Evolutionary conservation across 352 stramenopile genomes (phyloP).

Genomic region (Globisporangium radiosum): DNA sequence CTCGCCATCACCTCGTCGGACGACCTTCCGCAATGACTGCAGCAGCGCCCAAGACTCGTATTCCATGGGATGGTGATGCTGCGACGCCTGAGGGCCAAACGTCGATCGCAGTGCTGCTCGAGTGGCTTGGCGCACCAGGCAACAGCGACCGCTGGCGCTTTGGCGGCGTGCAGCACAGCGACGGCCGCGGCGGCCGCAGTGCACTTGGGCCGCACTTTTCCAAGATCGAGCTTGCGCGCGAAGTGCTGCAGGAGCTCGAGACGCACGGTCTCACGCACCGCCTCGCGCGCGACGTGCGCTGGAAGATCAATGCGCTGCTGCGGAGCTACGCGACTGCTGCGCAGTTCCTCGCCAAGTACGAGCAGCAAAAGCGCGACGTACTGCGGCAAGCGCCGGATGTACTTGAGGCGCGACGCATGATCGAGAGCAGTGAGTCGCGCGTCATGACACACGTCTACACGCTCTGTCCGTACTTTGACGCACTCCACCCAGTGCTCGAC

Average conservation of each 20-base stretch:
- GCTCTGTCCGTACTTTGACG: constrained; percentile 11
- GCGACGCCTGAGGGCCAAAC: constrained; percentile 20
- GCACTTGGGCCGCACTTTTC: constrained; percentile 7
- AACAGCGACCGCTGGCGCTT: constrained; percentile 41
- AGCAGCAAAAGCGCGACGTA: constrained; percentile 5
- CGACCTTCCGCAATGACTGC: not conserved
- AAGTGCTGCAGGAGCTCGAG: constrained; percentile 6
- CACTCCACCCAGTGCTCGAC: constrained; percentile 9
- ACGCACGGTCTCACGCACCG: constrained; percentile 13
- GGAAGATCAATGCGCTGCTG: constrained; percentile 12
- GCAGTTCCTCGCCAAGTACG: constrained; percentile 9
- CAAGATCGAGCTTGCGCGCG: constrained; percentile 16
- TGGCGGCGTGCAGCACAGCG: constrained; percentile 4
- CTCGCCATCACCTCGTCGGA: not conserved
- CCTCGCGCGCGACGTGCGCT: constrained; percentile 14
- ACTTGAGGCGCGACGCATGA: not conserved
- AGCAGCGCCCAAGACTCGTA: not conserved
- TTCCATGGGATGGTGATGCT: constrained; percentile 23
- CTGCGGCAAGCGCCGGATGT: not conserved
- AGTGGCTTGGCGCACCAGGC: constrained; percentile 26
- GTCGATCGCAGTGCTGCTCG: constrained; percentile 43
- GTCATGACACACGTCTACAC: constrained; percentile 10
- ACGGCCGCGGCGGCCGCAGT: not conserved
- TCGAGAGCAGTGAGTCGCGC: constrained; percentile 6
- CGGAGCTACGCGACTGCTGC: constrained; percentile 8